Percentiles rank a stretch among this genome's conserved stretches.
These are phyloP conservation scores for Entomophthora muscae DNA, from an alignment of 371 early-diverging fungal species.

Conservation along the genomic window DNA sequence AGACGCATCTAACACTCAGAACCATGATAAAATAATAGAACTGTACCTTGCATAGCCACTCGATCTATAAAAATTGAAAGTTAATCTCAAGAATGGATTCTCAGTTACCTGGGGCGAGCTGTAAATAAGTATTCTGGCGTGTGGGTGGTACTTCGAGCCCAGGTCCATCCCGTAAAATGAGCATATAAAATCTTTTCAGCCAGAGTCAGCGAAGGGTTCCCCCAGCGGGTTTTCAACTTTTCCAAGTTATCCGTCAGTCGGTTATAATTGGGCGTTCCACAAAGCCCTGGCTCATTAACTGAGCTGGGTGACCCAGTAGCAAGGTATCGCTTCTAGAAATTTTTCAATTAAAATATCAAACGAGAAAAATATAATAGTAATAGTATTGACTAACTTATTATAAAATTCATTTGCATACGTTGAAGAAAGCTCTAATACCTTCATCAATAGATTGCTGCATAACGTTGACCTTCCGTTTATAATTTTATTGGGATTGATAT, in stretches of 20 bases:
- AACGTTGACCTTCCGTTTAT: no score
- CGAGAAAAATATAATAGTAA: no score
- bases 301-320: neutral
- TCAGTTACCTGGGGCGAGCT: slow-evolving; percentile 11
- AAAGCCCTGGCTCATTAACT: neutral
- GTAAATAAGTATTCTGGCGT: slow-evolving; percentile 47
- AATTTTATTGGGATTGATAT: no score
- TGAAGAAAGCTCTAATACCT: no score
- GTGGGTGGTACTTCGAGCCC: slow-evolving; percentile 21
- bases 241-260: neutral
- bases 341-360: no score
- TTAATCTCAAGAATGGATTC: slow-evolving; percentile 19
- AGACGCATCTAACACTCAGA: slow-evolving; percentile 32
- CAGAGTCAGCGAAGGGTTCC: slow-evolving; percentile 35
- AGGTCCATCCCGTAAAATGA: slow-evolving; percentile 29
- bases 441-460: no score
- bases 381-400: no score
- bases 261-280: neutral
- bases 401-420: no score
- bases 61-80: slow-evolving; percentile 26
- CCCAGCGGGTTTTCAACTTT: neutral
- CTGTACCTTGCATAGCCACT: slow-evolving; percentile 56
- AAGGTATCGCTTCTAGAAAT: neutral
- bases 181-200: slow-evolving; percentile 91
- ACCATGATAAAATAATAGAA: neutral